Evolutionary conservation across 2,329 filamentous ascomycete species (phyloP), one percentile per base, ranked within the genome.

Genomic region (Sporothrix curviconia): DNA sequence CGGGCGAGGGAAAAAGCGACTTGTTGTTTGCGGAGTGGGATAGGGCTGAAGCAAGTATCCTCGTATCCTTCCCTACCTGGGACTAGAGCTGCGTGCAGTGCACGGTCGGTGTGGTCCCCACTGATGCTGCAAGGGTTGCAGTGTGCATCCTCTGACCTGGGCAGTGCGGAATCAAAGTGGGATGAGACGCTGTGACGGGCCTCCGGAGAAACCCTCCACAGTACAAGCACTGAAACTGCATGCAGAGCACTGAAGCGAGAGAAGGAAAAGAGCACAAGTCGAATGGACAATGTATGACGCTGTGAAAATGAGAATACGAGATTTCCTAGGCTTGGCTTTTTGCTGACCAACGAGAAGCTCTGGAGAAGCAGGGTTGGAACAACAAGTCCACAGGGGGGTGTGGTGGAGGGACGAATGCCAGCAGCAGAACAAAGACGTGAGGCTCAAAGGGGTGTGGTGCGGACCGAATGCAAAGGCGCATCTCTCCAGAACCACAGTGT

Each of bases 11-110:
- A 28, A 39, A 39, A 24, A 46, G 55, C 28, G 55, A 56, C 55
- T 36, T 51, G 14, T 37, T 43, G 46, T 30, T 57, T 52, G 46
- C 55, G 30, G 55, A 30, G 39, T 19, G 12, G n/a, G 37, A 43
- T 51, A 57, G 39, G 47, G 55, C 55, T 51, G 46, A 46, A 43
- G 39, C 25, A 57, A 39, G 55, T 57, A 52, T 32, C 55, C n/a
- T 37, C 28, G 15, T 19, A 25, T 44, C 25, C n/a, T 6, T 7
- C 7, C 12, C 37, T 37, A 37, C 7, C 15, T n/a, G n/a, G n/a
- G n/a, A n/a, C n/a, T n/a, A n/a, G n/a, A n/a, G n/a, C n/a, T n/a
- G n/a, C n/a, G n/a, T n/a, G n/a, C n/a, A n/a, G n/a, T n/a, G n/a
- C n/a, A n/a, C n/a, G n/a, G n/a, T n/a, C n/a, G n/a, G n/a, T n/a